phyloP scores from a whole-genome alignment of 495 filamentous ascomycete genomes.

The Lichenothelia convexa region DNA sequence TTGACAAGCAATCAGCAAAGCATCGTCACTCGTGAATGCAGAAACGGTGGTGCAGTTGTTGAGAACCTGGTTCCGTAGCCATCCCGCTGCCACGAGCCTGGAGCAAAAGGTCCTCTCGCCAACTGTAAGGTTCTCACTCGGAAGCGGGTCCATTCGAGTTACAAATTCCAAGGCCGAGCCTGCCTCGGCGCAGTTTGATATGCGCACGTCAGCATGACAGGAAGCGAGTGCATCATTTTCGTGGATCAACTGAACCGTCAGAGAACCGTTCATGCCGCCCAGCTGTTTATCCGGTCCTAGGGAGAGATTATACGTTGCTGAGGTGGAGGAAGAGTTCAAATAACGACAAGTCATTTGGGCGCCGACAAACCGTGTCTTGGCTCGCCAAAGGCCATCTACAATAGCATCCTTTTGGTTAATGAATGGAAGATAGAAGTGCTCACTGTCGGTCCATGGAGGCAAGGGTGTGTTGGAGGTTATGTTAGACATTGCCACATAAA shows the following conservation, averaged over 20 bases:
- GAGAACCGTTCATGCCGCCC: too few relatives aligned
- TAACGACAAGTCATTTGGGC: not conserved
- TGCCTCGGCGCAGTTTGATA: too few relatives aligned
- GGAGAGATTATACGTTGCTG: too few relatives aligned
- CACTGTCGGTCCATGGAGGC: slow-evolving; percentile 20
- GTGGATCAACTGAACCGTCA: too few relatives aligned
- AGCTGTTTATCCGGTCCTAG: too few relatives aligned
- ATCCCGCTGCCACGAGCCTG: not conserved
- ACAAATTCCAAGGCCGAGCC: too few relatives aligned
- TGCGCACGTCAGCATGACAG: too few relatives aligned
- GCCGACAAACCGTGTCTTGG: not conserved
- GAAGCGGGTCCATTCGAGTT: not conserved
- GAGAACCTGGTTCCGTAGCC: not conserved
- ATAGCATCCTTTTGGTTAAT: too few relatives aligned
- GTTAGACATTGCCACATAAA: slow-evolving; percentile 19
- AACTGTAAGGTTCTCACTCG: not conserved
- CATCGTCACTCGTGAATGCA: too few relatives aligned
- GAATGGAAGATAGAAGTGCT: slow-evolving; percentile 22
- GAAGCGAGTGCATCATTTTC: too few relatives aligned
- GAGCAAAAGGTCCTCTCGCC: slow-evolving; percentile 1
- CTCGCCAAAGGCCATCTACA: not conserved
- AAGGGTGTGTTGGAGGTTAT: slow-evolving; percentile 13
- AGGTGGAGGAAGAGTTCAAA: too few relatives aligned
- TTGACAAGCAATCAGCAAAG: slow-evolving; percentile 20
- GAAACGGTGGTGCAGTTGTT: slow-evolving; percentile 4